A percentile compares a stretch with the other conserved stretches of the same genome.
Evolutionary conservation across 305 asterid genomes (phyloP).

Genomic region (Fraxinus platypoda): DNA sequence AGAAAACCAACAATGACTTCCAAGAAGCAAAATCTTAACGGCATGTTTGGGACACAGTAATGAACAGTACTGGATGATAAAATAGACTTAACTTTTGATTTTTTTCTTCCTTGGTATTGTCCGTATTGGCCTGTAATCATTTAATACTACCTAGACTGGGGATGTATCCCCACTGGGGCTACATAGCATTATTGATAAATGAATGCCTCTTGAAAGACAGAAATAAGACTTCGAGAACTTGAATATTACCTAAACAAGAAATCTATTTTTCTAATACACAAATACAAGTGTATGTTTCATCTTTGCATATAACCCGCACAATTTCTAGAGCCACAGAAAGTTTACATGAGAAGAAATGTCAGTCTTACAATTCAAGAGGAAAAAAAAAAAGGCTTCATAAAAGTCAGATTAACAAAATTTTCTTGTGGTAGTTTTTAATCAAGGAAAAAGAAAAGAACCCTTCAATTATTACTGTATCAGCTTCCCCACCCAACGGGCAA

Average conservation of each 20-base stretch:
- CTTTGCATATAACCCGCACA: no score
- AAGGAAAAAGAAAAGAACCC: slow-evolving; percentile 2
- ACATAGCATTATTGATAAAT: no score
- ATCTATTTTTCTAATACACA: not conserved
- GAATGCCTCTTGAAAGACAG: no score
- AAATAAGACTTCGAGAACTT: not conserved
- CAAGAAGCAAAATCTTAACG: not conserved
- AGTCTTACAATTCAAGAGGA: not conserved
- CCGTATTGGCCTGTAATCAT: no score
- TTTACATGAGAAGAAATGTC: no score
- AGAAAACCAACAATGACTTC: not conserved
- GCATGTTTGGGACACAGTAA: not conserved
- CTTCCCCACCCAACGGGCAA: not conserved
- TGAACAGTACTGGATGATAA: not conserved
- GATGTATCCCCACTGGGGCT: no score
- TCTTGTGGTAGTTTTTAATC: not conserved
- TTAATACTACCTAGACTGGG: no score
- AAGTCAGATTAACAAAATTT: not conserved
- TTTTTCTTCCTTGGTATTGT: not conserved
- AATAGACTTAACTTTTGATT: not conserved
- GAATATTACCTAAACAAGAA: not conserved
- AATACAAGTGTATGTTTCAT: no score
- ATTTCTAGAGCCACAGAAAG: no score
- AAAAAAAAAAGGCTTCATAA: not conserved
- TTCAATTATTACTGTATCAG: not conserved